Conservation (phyloP, 768 basidiomycete genomes). For the Suillus paluster region DNA sequence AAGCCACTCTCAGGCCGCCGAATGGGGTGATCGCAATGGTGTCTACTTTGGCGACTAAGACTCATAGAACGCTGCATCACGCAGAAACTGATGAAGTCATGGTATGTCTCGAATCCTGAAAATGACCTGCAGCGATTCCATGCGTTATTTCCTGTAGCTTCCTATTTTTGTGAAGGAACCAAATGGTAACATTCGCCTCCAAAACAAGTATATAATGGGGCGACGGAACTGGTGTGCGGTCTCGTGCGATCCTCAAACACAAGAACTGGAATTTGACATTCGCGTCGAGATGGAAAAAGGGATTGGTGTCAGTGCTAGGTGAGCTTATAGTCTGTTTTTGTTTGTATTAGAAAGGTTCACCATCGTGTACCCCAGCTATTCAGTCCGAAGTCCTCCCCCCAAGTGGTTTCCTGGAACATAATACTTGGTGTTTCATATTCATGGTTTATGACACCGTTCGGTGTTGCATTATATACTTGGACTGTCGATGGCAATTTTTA, state of each 20-base stretch:
- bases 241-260: slow-evolving; percentile 56
- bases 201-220: slow-evolving; percentile 85
- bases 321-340: slow-evolving; percentile 30
- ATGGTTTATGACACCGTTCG: background rate
- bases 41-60: slow-evolving; percentile 75
- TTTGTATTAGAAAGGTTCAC: slow-evolving; percentile 4
- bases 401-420: slow-evolving; percentile 37
- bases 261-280: slow-evolving; percentile 80
- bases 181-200: slow-evolving; percentile 66
- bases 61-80: slow-evolving; percentile 85
- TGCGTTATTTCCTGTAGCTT: slow-evolving; percentile 48
- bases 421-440: background rate
- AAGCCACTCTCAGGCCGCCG: slow-evolving; percentile 51
- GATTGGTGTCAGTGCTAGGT: slow-evolving; percentile 80
- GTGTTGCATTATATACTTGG: background rate
- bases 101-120: slow-evolving; percentile 45
- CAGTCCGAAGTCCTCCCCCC: slow-evolving; percentile 47
- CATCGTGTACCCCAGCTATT: slow-evolving; percentile 40
- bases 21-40: slow-evolving; percentile 78
- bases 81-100: slow-evolving; percentile 86
- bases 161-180: slow-evolving; percentile 81
- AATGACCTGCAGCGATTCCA: background rate
- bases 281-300: slow-evolving; percentile 88
- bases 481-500: no score
- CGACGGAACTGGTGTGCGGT: slow-evolving; percentile 87